These are phyloP conservation scores for Candida qinlingensis DNA, from an alignment of 805 yeast species.

Conservation along the genomic window DNA sequence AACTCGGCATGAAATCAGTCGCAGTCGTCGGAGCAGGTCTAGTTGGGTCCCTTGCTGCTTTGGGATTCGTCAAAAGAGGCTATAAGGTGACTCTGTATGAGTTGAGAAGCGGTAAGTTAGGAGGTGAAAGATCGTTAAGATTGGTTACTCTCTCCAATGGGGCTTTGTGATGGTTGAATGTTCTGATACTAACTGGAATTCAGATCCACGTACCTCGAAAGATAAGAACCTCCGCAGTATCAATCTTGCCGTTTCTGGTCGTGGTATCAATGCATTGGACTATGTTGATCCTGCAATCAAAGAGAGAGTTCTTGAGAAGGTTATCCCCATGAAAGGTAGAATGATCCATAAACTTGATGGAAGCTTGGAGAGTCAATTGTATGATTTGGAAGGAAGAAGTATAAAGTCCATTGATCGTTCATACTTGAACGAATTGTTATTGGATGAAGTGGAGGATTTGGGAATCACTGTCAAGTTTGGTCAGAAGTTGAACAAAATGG, in stretches of 20 bases:
- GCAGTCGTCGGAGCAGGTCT: slow-evolving; percentile 86
- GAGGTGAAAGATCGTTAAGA: too few relatives aligned
- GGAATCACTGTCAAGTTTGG: slow-evolving; percentile 46
- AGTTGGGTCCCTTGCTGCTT: slow-evolving; percentile 80
- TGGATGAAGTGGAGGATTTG: slow-evolving; percentile 56
- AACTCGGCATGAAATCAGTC: slow-evolving; percentile 23
- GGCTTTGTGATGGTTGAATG: not conserved
- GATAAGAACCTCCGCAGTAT: slow-evolving; percentile 57
- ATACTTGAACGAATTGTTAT: slow-evolving; percentile 55
- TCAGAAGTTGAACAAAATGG: slow-evolving; percentile 47
- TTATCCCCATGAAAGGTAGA: slow-evolving; percentile 84
- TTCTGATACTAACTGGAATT: not conserved
- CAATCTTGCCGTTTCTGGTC: slow-evolving; percentile 79
- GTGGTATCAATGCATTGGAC: slow-evolving; percentile 71
- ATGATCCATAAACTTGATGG: slow-evolving; percentile 79
- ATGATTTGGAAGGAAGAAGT: slow-evolving; percentile 67
- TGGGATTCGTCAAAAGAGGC: slow-evolving; percentile 73
- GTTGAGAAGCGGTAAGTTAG: slow-evolving; percentile 35
- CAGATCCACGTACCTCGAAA: slow-evolving; percentile 50
- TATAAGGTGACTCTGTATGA: slow-evolving; percentile 70
- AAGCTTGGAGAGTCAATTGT: slow-evolving; percentile 57
- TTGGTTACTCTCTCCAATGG: too few relatives aligned
- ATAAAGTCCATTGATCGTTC: slow-evolving; percentile 84
- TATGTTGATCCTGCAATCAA: slow-evolving; percentile 59
- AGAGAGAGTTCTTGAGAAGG: slow-evolving; percentile 45